A percentile compares a stretch with the other conserved stretches of the same genome.
Evolutionary conservation across 2,329 filamentous ascomycete species (phyloP).

Genomic region (Lachnellula arida): DNA sequence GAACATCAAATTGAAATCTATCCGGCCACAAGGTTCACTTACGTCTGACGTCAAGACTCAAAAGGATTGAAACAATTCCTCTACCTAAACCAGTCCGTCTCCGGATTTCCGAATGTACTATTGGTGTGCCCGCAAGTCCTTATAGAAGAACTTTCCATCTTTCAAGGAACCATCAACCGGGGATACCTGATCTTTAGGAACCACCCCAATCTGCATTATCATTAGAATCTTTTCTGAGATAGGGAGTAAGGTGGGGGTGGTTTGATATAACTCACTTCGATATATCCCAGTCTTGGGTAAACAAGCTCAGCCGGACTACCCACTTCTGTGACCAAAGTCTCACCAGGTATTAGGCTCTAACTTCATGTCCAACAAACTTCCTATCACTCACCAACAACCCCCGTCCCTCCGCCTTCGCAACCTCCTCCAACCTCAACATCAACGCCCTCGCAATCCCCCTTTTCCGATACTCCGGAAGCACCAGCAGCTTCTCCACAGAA

Average conservation of each 20-base stretch:
- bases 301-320: conserved; percentile 48
- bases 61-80: no score
- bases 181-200: conserved; percentile 49
- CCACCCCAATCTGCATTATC: conserved; percentile 36
- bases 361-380: no score
- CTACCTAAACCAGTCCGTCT: no score
- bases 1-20: no score
- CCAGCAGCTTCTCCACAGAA: conserved; percentile 53
- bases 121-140: conserved; percentile 38
- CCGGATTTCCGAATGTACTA: background rate
- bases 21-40: no score
- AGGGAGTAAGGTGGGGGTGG: background rate
- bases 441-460: conserved; percentile 48
- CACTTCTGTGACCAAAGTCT: conserved; percentile 45
- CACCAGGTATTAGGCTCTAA: background rate
- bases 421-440: conserved; percentile 50
- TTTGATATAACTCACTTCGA: conserved; percentile 33
- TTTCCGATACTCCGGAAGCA: conserved; percentile 46
- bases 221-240: background rate
- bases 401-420: conserved; percentile 45
- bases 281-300: conserved; percentile 53
- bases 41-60: no score
- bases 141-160: conserved; percentile 55
- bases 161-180: conserved; percentile 43
- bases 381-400: conserved; percentile 47